Evolutionary conservation across 371 early-diverging fungal genomes (phyloP).

Genomic region (Mucor ambiguus): DNA sequence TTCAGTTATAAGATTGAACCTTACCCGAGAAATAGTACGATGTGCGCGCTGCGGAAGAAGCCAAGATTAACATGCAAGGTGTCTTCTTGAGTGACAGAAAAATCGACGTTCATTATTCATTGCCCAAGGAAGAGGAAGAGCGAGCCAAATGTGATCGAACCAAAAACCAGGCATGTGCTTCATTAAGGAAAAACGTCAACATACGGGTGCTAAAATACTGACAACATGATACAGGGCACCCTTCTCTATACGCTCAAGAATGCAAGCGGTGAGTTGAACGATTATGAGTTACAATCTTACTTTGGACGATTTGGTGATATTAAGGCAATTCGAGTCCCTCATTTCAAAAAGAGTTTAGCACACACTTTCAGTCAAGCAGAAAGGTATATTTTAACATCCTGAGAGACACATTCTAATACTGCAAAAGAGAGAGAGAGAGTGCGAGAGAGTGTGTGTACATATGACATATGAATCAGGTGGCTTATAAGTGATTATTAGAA

Average conservation of each 20-base stretch:
- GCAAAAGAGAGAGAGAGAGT: neutral
- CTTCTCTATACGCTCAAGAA: constrained; percentile 49
- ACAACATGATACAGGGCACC: constrained; percentile 42
- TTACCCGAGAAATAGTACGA: constrained; percentile 42
- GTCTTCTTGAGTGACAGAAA: constrained; percentile 40
- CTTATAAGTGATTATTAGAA: constrained; percentile 8
- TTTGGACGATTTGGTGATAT: constrained; percentile 54
- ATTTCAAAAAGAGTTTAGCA: constrained; percentile 30
- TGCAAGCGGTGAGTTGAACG: constrained; percentile 36
- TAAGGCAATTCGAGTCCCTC: constrained; percentile 47
- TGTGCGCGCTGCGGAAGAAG: constrained; percentile 51
- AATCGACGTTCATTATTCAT: constrained; percentile 63
- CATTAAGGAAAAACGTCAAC: neutral
- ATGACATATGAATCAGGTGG: neutral
- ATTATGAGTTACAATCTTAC: constrained; percentile 41
- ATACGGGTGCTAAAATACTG: neutral
- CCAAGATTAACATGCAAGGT: constrained; percentile 48
- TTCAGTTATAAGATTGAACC: too few relatives aligned
- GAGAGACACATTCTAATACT: neutral
- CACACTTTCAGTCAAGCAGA: constrained; percentile 14
- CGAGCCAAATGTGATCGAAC: constrained; percentile 49
- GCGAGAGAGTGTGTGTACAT: neutral
- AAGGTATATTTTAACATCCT: constrained; percentile 9
- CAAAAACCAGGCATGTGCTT: constrained; percentile 52
- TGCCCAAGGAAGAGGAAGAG: constrained; percentile 58